Evolutionary conservation across 2,329 filamentous ascomycete genomes (phyloP), one percentile per base, ranked within the genome.

Genomic region (Domatiomyces catenatus): DNA sequence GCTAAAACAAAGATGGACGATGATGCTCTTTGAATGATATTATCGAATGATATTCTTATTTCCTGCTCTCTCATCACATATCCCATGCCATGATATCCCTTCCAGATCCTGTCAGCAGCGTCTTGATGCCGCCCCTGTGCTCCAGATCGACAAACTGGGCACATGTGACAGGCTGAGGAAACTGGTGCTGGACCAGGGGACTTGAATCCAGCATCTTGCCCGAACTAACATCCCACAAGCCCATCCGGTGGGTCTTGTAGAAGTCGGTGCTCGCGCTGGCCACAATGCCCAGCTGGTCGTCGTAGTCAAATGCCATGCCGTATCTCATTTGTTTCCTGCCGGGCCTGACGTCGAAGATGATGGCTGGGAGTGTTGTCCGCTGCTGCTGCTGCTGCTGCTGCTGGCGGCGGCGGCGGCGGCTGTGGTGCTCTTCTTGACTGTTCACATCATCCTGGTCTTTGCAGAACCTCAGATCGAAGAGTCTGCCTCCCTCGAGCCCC

Each of bases 221-320:
- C 7, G 50, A 53, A n/a, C 15, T n/a, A 7, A 47, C 54, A 18
- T 50, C 50, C 56, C 56, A 58, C 3, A 58, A 22, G 6, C 46
- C 54, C 15, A 54, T 48, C 36, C 52, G 49, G 49, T 55, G 46
- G 39, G 50, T 50, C 10, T 24, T 18, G 18, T 49, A n/a, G 28
- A 49, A 20, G 45, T 54, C 54, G 2, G 54, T 54, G 7, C 48
- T 50, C 22, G 54, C 51, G 19, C 49, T 44, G 15, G 53, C 44
- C n/a, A 58, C 53, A 42, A 57, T 47, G 39, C 56, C 52, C 6
- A 57, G 42, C 18, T 57, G 53, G 2, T 50, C 52, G 18, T 58
- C 56, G 50, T 56, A 58, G 8, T 50, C 52, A 47, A 55, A 58
- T 6, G 48, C 55, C 10, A 56, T 32, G 3, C 50, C 49, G 49